phyloP scores from a whole-genome alignment of 148 eudicot genomes.

The Rhododendron vialii region DNA sequence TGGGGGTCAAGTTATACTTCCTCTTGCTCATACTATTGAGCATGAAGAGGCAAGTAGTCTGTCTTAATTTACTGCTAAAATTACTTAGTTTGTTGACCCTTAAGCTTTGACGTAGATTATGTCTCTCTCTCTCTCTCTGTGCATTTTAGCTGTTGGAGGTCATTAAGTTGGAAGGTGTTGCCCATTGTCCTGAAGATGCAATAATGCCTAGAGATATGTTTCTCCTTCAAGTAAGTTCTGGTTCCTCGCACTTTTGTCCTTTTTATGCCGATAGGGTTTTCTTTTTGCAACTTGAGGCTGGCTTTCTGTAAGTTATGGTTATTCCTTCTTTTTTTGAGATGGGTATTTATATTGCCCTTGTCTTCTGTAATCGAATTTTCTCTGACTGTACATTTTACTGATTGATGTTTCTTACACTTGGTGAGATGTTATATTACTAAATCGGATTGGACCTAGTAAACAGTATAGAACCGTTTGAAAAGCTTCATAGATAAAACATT shows the following conservation, averaged over 20 bases:
- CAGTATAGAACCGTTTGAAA: background rate
- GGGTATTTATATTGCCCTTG: background rate
- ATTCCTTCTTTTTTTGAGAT: background rate
- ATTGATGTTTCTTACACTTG: background rate
- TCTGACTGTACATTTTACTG: background rate
- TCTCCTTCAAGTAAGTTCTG: constrained; percentile 68
- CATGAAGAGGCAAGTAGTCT: constrained; percentile 71
- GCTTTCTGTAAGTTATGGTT: background rate
- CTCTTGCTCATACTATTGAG: constrained; percentile 88
- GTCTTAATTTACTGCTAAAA: background rate
- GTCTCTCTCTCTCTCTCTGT: background rate
- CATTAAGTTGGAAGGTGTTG: constrained; percentile 77
- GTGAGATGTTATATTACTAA: background rate
- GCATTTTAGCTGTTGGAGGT: constrained; percentile 67
- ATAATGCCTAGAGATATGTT: constrained; percentile 81
- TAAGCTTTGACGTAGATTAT: background rate
- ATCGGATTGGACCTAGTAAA: background rate
- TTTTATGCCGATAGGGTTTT: background rate
- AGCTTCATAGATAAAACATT: background rate
- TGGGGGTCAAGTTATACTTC: constrained; percentile 89
- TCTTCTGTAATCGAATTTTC: background rate
- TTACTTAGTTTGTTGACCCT: background rate
- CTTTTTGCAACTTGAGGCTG: background rate
- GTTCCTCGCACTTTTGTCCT: background rate
- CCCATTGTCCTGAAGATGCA: constrained; percentile 64